These are phyloP conservation scores for Phytophthora vignae DNA, from an alignment of 352 stramenopile species.

Conservation along the genomic window DNA sequence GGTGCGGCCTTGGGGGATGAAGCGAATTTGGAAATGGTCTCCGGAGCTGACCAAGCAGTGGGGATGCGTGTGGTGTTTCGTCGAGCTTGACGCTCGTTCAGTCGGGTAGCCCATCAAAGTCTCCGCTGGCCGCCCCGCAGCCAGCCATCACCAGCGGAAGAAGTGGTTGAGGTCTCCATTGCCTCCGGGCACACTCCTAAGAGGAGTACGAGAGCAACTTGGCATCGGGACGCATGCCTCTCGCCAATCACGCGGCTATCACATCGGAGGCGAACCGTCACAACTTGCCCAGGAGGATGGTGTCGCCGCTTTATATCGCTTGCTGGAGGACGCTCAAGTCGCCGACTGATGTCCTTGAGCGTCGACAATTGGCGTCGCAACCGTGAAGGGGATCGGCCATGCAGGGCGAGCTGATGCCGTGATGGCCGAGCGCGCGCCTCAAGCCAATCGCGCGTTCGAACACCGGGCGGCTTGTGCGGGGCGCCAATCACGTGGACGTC, in stretches of 20 bases:
- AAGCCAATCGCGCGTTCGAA: slow-evolving; percentile 30
- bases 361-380: slow-evolving; percentile 30
- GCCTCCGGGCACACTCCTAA: slow-evolving; percentile 4
- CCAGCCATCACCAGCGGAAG: slow-evolving; percentile 38
- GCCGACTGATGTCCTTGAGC: slow-evolving; percentile 16
- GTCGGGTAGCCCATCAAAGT: background rate
- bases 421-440: slow-evolving; percentile 21
- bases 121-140: slow-evolving; percentile 10
- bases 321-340: slow-evolving; percentile 6
- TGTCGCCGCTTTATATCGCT: slow-evolving; percentile 21
- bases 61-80: background rate
- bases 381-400: slow-evolving; percentile 8
- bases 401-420: slow-evolving; percentile 22
- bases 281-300: slow-evolving; percentile 20
- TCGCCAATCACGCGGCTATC: slow-evolving; percentile 31
- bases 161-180: slow-evolving; percentile 28
- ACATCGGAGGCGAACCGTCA: slow-evolving; percentile 27
- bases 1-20: slow-evolving; percentile 15
- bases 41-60: slow-evolving; percentile 21
- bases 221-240: slow-evolving; percentile 26
- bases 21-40: slow-evolving; percentile 34
- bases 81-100: background rate
- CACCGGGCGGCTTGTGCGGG: slow-evolving; percentile 2
- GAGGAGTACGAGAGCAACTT: background rate
- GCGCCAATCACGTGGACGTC: slow-evolving; percentile 2